Base-by-base conservation (phyloP, 2,329 filamentous ascomycete species). In the Botrytis hyacinthi region DNA sequence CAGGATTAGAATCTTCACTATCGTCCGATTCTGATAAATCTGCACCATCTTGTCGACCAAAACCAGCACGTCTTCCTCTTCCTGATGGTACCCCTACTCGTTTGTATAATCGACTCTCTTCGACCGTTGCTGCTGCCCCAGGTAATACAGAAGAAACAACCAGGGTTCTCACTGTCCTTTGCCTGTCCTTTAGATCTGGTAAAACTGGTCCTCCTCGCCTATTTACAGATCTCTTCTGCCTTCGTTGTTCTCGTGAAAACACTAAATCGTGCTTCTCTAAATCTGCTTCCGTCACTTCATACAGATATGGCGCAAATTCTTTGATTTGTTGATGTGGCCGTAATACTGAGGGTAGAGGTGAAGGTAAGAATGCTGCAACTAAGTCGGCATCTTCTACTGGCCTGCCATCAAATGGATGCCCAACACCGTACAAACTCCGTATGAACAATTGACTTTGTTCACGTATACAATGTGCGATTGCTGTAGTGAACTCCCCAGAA, bases 381-480 rank as follows among this genome's bases (percentile, higher is more conserved):
- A 99, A 88, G 80, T 99, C 96, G 9, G 94, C 90, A 80, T 99
- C 96, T 78, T 98, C 96, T 35, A 98, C 88, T 3, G 94, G 94
- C 51, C 96, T 89, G 68, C 96, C 96, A 81, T 99, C 96, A 79
- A 99, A 99, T 40, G 94, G 92, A 84, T 99, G 95, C 3, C 95
- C 94, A 71, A 97, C 90, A 79, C 96, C 93, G 83, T 97, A 98
- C 74, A 99, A 85, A 80, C 94, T 97, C 81, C 94, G 92, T 9
- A 94, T 97, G 82, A 98, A 99, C 44, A 98, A 88, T 81, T 99
- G 96, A 59, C 92, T 91, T 83, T 99, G 96, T 83, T 99, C 96
- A 75, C 96, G 92, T 80, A 99, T 99, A 75, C 94, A 97, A 83
- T 99, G 96, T 20, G 96, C 96, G 81, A 99, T 98, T 12, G 96